Evolutionary conservation across 1,284 basidiomycete species (phyloP).

Genomic region (Papiliotrema nemorosa): DNA sequence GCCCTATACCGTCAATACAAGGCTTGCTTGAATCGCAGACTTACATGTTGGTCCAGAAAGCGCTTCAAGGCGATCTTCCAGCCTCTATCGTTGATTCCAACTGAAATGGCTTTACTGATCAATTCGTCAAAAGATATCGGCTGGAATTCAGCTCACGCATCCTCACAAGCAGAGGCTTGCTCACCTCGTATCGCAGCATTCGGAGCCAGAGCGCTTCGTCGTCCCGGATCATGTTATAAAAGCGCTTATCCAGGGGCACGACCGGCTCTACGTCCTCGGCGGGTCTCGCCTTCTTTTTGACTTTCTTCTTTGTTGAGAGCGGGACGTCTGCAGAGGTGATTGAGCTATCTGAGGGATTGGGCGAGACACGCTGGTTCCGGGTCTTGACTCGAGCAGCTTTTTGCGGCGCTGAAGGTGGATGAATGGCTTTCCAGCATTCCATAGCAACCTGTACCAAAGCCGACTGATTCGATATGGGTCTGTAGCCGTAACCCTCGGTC

Average conservation of each 20-base stretch:
- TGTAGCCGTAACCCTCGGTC: constrained; percentile 35
- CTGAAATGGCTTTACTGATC: constrained; percentile 28
- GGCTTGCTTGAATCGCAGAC: constrained; percentile 1
- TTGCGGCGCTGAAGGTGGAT: constrained; percentile 15
- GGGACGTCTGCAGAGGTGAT: constrained; percentile 21
- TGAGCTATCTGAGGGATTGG: constrained; percentile 5
- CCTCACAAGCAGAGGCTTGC: constrained; percentile 1
- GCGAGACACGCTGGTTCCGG: background rate
- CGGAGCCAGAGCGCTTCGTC: constrained; percentile 32
- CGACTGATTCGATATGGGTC: constrained; percentile 21
- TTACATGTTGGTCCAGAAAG: constrained; percentile 43
- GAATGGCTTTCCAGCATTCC: constrained; percentile 42
- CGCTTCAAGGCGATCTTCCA: constrained; percentile 39
- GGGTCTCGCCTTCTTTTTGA: constrained; percentile 8
- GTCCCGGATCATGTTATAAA: constrained; percentile 30
- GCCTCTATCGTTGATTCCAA: constrained; percentile 28
- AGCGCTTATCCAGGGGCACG: constrained; percentile 16
- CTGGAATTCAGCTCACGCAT: constrained; percentile 10
- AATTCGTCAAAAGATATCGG: constrained; percentile 46
- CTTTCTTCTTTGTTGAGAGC: constrained; percentile 15
- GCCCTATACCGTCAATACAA: constrained; percentile 18
- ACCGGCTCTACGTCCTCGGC: background rate
- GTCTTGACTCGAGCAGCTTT: background rate
- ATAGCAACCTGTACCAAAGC: constrained; percentile 33
- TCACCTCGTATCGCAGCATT: constrained; percentile 45